phyloP scores from a whole-genome alignment of 192 early-diverging fungal species.

The Backusella tuberculispora region DNA sequence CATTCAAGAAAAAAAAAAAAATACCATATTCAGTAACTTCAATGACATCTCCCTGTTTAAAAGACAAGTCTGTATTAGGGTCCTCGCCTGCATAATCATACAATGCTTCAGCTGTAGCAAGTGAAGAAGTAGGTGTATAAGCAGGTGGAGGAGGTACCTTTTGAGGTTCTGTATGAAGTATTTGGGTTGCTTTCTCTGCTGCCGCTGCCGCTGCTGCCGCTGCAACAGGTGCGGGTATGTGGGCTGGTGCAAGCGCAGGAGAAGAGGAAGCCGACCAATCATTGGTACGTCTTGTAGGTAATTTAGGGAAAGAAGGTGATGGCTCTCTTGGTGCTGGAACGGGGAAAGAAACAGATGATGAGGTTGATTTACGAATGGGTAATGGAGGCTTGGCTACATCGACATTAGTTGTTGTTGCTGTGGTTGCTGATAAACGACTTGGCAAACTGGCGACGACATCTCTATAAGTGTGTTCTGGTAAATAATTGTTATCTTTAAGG shows the following conservation, averaged over 20 bases:
- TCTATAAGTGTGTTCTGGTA: slow-evolving; percentile 28
- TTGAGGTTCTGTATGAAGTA: slow-evolving; percentile 3
- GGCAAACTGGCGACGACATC: slow-evolving; percentile 27
- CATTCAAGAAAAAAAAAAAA: slow-evolving; percentile 1
- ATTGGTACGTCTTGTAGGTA: slow-evolving; percentile 22
- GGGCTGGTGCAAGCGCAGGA: neutral
- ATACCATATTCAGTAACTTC: slow-evolving; percentile 49
- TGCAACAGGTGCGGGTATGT: neutral
- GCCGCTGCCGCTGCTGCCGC: neutral
- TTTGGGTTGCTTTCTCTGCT: neutral
- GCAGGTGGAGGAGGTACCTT: slow-evolving; percentile 26
- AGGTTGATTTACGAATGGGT: slow-evolving; percentile 35
- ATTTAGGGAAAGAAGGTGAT: slow-evolving; percentile 20
- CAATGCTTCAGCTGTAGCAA: slow-evolving; percentile 52
- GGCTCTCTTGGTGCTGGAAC: neutral
- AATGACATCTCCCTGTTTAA: slow-evolving; percentile 68
- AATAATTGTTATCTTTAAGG: slow-evolving; percentile 31
- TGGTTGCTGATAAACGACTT: neutral
- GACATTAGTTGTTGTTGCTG: neutral
- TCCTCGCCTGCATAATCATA: slow-evolving; percentile 68
- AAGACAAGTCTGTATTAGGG: slow-evolving; percentile 58
- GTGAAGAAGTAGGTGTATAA: slow-evolving; percentile 6
- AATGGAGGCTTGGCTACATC: slow-evolving; percentile 19
- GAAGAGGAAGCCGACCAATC: slow-evolving; percentile 4
- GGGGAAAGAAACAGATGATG: neutral